Evolutionary conservation across 768 basidiomycete species (phyloP).

Genomic region (Gautieria morchelliformis): DNA sequence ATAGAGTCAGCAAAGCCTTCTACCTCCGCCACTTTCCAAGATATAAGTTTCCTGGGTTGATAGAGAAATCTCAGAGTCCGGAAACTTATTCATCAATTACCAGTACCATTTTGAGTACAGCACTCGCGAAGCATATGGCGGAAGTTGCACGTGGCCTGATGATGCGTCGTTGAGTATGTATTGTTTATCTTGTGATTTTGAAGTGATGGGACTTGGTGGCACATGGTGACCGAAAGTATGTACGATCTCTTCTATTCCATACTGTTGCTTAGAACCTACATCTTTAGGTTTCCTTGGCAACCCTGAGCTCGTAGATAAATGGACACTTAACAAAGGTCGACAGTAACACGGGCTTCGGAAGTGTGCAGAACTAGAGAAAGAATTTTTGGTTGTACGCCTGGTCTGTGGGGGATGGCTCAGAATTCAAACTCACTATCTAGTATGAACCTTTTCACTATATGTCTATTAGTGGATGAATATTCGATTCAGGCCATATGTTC

Average conservation of each 20-base stretch:
- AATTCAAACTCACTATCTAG: too few relatives aligned
- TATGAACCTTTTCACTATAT: too few relatives aligned
- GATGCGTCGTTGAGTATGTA: constrained; percentile 2
- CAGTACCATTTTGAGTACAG: constrained; percentile 18
- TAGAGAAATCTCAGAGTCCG: too few relatives aligned
- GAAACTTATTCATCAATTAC: too few relatives aligned
- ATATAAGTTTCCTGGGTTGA: too few relatives aligned
- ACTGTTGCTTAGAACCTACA: not conserved
- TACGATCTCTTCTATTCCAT: not conserved
- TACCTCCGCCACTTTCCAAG: too few relatives aligned
- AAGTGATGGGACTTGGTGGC: constrained; percentile 19
- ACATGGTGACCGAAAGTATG: constrained; percentile 14
- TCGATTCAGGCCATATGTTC: too few relatives aligned
- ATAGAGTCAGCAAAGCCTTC: too few relatives aligned
- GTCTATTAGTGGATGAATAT: too few relatives aligned
- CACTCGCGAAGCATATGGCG: constrained; percentile 16
- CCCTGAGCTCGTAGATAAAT: constrained; percentile 12
- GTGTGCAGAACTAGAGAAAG: constrained; percentile 13
- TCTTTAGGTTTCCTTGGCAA: constrained; percentile 11
- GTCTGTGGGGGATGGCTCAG: too few relatives aligned
- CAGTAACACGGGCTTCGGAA: constrained; percentile 16
- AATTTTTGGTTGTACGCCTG: not conserved
- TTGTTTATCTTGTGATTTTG: constrained; percentile 12
- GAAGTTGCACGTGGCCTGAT: constrained; percentile 1
- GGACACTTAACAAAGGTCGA: constrained; percentile 17